Conservation (phyloP, 345 rosid species). For the Citrus unshiu region DNA sequence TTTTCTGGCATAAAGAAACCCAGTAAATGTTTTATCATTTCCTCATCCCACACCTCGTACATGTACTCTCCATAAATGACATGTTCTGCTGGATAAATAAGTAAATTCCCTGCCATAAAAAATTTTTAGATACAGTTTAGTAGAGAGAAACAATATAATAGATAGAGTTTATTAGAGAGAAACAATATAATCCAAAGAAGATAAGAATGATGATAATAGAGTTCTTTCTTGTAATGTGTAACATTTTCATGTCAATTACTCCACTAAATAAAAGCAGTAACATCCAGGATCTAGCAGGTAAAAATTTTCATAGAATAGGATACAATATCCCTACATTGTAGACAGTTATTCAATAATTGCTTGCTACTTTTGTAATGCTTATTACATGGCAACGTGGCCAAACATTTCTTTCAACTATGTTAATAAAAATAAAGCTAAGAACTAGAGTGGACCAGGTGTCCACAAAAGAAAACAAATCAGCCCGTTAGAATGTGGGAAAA, state of each 20-base stretch:
- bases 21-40: constrained; percentile 53
- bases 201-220: background rate
- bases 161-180: constrained; percentile 4
- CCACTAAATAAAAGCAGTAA: background rate
- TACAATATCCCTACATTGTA: background rate
- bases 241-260: background rate
- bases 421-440: background rate
- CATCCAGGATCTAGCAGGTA: background rate
- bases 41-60: constrained; percentile 83
- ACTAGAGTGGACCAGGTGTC: background rate
- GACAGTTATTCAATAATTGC: background rate
- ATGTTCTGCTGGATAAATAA: constrained; percentile 79
- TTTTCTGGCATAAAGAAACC: constrained; percentile 74
- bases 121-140: constrained; percentile 1
- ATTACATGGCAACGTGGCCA: background rate
- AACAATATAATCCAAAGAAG: background rate
- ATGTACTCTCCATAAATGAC: constrained; percentile 81
- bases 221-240: background rate
- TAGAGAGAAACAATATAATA: constrained; percentile 9
- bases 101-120: constrained; percentile 71
- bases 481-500: background rate
- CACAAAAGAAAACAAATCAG: background rate
- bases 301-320: background rate
- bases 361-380: background rate
- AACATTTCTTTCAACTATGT: background rate